Base-by-base conservation (phyloP, 805 yeast genomes). In the Candida rishiriensis region DNA sequence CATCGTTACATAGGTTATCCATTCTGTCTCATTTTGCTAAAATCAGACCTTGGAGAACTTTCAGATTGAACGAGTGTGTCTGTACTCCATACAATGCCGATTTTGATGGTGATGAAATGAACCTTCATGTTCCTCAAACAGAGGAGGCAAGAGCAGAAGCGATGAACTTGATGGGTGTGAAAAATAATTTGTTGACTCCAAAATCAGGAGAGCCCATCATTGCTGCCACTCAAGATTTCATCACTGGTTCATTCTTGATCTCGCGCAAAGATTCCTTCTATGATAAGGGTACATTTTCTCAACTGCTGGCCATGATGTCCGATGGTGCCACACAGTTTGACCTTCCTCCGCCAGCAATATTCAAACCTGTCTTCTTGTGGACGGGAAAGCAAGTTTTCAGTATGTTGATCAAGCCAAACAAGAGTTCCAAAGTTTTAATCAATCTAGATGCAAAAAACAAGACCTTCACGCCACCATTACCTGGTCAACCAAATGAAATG, bases 21-120 rank as follows among this genome's bases (percentile, higher is more conserved):
- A 93, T 93, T 66, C 72, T 93, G 53, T 85, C 97, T 1, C 99
- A 93, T 72, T 90, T 83, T 66, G 99, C 97, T 38, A 90, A 88
- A 61, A 83, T 93, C 56, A 78, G 96, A 60, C 99, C 99, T 0
- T 93, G 98, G 98, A 78, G 99, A 70, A 93, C 99, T 2, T 88
- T 93, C 70, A 75, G 99, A 54, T 75, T 93, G 55, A 93, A 93
- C 63, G 98, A 93, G 67, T 93, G 99, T 83, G 99, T 93, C 10
- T 93, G 99, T 71, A 93, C 99, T 0, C 99, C 99, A 2, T 93
- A 93, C 69, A 95, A 95, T 65, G 99, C 99, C 34, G 99, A 93
- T 77, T 93, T 93, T 63, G 99, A 93, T 66, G 99, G 99, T 68
- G 99, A 93, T 69, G 99, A 93, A 66, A 93, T 93, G 99, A 93